These are phyloP conservation scores for Colletotrichum eremochloae DNA, from an alignment of 2,329 filamentous ascomycete genomes.

Conservation along the genomic window DNA sequence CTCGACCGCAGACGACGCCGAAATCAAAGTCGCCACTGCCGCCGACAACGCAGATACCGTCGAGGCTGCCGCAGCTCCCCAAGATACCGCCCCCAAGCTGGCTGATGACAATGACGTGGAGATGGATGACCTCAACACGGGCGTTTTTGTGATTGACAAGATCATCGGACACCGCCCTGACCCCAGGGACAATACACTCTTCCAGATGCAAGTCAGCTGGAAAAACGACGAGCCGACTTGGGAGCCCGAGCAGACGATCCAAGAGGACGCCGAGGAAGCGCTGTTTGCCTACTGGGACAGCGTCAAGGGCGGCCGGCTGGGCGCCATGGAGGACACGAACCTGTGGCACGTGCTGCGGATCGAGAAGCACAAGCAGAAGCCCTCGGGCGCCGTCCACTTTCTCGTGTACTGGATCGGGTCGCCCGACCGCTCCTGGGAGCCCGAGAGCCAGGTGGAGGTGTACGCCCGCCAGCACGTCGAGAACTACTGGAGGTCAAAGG, in stretches of 20 bases:
- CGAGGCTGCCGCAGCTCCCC: constrained; percentile 21
- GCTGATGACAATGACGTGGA: constrained; percentile 18
- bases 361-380: constrained; percentile 37
- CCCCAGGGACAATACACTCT: constrained; percentile 40
- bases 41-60: constrained; percentile 16
- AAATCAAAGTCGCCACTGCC: constrained; percentile 33
- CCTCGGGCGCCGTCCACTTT: constrained; percentile 27
- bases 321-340: constrained; percentile 36
- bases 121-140: constrained; percentile 20
- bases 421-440: constrained; percentile 40
- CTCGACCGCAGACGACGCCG: constrained; percentile 5
- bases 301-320: constrained; percentile 41
- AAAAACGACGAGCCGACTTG: constrained; percentile 48
- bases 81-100: background rate
- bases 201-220: constrained; percentile 52
- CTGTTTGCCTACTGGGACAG: constrained; percentile 45
- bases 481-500: constrained; percentile 51
- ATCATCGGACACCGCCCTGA: constrained; percentile 37
- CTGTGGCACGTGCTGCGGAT: constrained; percentile 43
- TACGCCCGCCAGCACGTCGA: constrained; percentile 39
- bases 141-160: constrained; percentile 30
- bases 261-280: constrained; percentile 49
- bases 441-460: constrained; percentile 29
- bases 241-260: constrained; percentile 52
- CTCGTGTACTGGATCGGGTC: constrained; percentile 38